A percentile compares a stretch with the other conserved stretches of the same genome.
Conservation (phyloP, 306 rosid species). For the Quercus glauca region DNA sequence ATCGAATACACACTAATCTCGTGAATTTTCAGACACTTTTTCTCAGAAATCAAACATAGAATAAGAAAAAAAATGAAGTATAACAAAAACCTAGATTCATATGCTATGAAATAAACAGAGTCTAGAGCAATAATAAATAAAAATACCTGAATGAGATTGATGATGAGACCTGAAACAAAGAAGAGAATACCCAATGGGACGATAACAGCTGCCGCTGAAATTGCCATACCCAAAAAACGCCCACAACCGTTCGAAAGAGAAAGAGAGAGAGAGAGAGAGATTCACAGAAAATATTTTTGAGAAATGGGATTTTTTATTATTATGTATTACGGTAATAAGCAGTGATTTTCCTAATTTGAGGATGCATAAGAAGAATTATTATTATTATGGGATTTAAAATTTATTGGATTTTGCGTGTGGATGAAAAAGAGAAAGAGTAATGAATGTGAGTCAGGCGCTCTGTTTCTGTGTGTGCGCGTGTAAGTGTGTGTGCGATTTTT, state of each 20-base stretch:
- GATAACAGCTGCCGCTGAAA: slow-evolving; percentile 73
- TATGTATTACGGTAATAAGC: too few species aligned
- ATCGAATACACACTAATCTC: background rate
- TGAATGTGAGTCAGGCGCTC: too few species aligned
- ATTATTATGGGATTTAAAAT: too few species aligned
- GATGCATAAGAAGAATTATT: too few species aligned
- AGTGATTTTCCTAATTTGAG: too few species aligned
- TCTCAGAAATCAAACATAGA: slow-evolving; percentile 4
- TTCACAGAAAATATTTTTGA: too few species aligned
- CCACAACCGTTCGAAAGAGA: background rate
- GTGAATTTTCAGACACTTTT: background rate
- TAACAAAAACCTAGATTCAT: background rate
- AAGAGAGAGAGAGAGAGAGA: background rate
- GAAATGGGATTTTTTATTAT: too few species aligned
- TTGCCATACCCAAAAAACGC: slow-evolving; percentile 54
- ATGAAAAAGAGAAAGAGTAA: too few species aligned
- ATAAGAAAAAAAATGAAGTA: background rate
- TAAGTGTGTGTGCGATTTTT: too few species aligned
- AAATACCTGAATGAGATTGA: slow-evolving; percentile 77
- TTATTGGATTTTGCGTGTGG: too few species aligned
- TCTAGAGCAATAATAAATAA: background rate
- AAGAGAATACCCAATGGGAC: slow-evolving; percentile 86
- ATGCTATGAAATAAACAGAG: background rate
- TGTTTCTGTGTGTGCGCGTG: too few species aligned
- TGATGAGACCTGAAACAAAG: slow-evolving; percentile 78